A percentile compares a stretch with the other conserved stretches of the same genome.
Evolutionary conservation across 352 stramenopile species (phyloP).

Genomic region (Pythium periplocum): DNA sequence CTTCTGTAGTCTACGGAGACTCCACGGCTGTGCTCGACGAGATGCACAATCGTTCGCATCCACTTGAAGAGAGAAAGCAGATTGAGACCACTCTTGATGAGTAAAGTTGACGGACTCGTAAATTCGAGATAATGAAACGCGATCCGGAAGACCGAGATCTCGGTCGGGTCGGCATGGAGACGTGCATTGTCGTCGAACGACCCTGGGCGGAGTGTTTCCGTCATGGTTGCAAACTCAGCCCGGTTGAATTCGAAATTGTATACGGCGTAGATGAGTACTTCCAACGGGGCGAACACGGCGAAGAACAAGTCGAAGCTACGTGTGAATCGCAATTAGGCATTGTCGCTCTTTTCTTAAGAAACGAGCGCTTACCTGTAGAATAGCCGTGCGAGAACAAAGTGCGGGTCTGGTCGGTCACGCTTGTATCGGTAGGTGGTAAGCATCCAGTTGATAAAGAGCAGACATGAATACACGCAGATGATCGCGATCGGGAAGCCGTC

Average conservation of each 20-base stretch:
- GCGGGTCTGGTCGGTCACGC: constrained; percentile 5
- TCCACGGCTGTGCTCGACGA: constrained; percentile 5
- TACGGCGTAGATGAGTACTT: constrained; percentile 18
- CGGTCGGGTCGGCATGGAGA: constrained; percentile 18
- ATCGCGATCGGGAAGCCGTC: constrained; percentile 24
- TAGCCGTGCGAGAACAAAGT: constrained; percentile 12
- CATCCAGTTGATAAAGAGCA: constrained; percentile 19
- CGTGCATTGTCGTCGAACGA: constrained; percentile 16
- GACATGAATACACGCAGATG: constrained; percentile 18
- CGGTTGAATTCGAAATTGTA: constrained; percentile 21
- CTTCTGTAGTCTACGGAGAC: neutral
- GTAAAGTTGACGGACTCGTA: constrained; percentile 6
- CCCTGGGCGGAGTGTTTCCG: constrained; percentile 8
- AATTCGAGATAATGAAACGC: constrained; percentile 17
- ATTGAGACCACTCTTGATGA: constrained; percentile 17
- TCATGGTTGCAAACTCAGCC: constrained; percentile 6
- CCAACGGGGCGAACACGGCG: constrained; percentile 21
- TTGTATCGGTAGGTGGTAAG: constrained; percentile 26
- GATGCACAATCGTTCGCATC: constrained; percentile 14
- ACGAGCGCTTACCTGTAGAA: too few relatives aligned
- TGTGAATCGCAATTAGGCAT: too few relatives aligned
- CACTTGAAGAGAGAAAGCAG: constrained; percentile 18
- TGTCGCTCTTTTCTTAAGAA: too few relatives aligned
- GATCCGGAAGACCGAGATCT: constrained; percentile 15
- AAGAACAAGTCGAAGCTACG: constrained; percentile 34